Percentiles rank a stretch among this genome's conserved stretches.
Conservation (phyloP, 192 early-diverging fungal genomes). For the Spizellomyces punctatus region DNA sequence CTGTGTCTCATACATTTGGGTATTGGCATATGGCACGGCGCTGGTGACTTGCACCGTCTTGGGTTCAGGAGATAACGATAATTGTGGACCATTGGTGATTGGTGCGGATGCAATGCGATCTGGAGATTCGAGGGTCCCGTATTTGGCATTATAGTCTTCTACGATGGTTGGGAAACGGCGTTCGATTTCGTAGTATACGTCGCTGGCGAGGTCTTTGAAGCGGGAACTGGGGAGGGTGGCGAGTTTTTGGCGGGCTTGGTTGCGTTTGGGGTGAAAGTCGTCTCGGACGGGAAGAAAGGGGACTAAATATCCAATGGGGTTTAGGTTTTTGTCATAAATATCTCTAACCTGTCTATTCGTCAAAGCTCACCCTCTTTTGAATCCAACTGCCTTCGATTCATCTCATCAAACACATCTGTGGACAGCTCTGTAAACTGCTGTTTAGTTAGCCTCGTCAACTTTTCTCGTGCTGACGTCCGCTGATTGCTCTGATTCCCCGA, state of each 20-base stretch:
- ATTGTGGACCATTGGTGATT: neutral
- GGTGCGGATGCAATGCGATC: constrained; percentile 1
- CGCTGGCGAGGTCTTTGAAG: constrained; percentile 91
- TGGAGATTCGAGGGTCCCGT: constrained; percentile 6
- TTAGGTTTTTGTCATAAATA: neutral
- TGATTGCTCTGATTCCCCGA: constrained; percentile 40
- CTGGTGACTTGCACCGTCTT: constrained; percentile 17
- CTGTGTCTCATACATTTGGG: constrained; percentile 29
- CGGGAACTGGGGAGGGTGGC: constrained; percentile 83
- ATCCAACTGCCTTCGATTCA: constrained; percentile 67
- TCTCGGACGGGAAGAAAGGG: constrained; percentile 82
- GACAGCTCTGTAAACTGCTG: constrained; percentile 93
- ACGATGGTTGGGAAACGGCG: constrained; percentile 55
- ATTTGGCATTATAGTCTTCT: constrained; percentile 29
- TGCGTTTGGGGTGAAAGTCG: constrained; percentile 93
- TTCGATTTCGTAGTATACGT: constrained; percentile 70
- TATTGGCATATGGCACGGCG: constrained; percentile 7
- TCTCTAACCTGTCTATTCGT: neutral
- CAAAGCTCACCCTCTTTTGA: constrained; percentile 56
- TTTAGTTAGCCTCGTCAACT: constrained; percentile 74
- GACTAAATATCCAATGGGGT: constrained; percentile 37
- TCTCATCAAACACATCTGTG: constrained; percentile 95
- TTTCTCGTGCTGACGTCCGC: constrained; percentile 56
- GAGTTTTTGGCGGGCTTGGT: constrained; percentile 95
- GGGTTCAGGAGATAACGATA: constrained; percentile 16